Evolutionary conservation across 495 filamentous ascomycete species (phyloP).

Genomic region (Amphirosellinia nigrospora): DNA sequence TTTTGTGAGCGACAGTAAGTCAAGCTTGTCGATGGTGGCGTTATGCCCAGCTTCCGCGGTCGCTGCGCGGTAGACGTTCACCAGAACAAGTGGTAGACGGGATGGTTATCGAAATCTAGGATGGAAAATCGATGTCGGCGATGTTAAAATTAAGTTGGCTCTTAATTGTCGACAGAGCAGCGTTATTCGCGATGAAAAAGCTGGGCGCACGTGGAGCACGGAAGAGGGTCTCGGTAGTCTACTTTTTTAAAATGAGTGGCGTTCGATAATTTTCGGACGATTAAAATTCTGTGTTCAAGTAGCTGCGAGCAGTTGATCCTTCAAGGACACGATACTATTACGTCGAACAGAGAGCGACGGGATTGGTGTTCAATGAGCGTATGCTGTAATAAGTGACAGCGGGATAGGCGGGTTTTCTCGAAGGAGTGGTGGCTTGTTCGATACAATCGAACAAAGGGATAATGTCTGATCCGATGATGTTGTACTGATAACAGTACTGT

Average conservation of each 20-base stretch:
- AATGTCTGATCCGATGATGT: not conserved
- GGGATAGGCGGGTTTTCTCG: not conserved
- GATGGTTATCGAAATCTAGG: not conserved
- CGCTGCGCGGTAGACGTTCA: not conserved
- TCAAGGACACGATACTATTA: slow-evolving; percentile 22
- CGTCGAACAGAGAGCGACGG: slow-evolving; percentile 2
- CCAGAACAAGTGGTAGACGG: not conserved
- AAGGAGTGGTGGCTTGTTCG: slow-evolving; percentile 23
- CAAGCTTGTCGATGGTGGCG: not conserved
- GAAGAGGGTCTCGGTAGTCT: not conserved
- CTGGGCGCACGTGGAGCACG: not conserved
- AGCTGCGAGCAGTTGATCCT: not conserved
- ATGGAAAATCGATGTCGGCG: not conserved
- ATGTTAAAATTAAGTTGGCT: not conserved
- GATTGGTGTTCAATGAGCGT: slow-evolving; percentile 11
- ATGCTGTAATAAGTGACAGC: not conserved
- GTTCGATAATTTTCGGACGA: not conserved
- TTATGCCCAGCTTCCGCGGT: not conserved
- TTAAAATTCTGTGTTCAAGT: not conserved
- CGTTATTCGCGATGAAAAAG: not conserved
- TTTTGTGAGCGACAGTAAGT: slow-evolving; percentile 12
- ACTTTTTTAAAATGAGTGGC: not conserved
- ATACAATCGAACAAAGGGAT: slow-evolving; percentile 25
- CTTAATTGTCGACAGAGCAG: not conserved
- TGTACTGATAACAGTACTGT: slow-evolving; percentile 13